phyloP scores from a whole-genome alignment of 176 grass and related monocot species.

The Phragmites australis region DNA sequence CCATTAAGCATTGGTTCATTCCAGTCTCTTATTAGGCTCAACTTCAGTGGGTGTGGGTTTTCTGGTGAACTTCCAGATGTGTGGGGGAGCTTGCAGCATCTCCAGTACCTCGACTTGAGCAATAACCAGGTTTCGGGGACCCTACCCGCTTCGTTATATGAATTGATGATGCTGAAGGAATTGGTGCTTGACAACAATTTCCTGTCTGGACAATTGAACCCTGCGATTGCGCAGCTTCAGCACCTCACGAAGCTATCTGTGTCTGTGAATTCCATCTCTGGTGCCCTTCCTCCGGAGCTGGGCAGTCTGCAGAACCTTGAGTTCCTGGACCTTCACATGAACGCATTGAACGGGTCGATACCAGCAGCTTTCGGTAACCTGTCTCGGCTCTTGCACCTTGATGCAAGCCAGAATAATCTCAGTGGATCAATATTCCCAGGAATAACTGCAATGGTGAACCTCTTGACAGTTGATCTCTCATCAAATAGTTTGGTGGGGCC shows the following conservation, averaged over 20 bases:
- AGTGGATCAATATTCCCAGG: slow-evolving; percentile 69
- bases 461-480: slow-evolving; percentile 79
- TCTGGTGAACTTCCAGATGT: slow-evolving; percentile 61
- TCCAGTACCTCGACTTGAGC: slow-evolving; percentile 72
- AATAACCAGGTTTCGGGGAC: slow-evolving; percentile 64
- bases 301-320: slow-evolving; percentile 69
- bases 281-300: slow-evolving; percentile 61
- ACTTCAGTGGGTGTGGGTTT: slow-evolving; percentile 79
- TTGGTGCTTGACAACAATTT: slow-evolving; percentile 64
- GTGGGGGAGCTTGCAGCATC: slow-evolving; percentile 48
- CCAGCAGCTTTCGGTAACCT: slow-evolving; percentile 64
- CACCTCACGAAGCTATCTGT: slow-evolving; percentile 59
- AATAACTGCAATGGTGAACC: slow-evolving; percentile 58
- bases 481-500: slow-evolving; percentile 72
- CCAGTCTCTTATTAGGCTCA: slow-evolving; percentile 55
- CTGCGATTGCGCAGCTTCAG: slow-evolving; percentile 61
- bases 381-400: slow-evolving; percentile 67
- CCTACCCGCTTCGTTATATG: slow-evolving; percentile 60
- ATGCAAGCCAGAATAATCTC: slow-evolving; percentile 67
- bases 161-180: slow-evolving; percentile 58
- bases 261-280: slow-evolving; percentile 61
- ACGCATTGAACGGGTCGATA: slow-evolving; percentile 62
- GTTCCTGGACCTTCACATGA: slow-evolving; percentile 62
- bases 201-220: slow-evolving; percentile 55
- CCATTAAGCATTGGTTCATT: slow-evolving; percentile 63